Base-by-base conservation (phyloP, 176 grass and related monocot species). In the Microstegium vimineum region DNA sequence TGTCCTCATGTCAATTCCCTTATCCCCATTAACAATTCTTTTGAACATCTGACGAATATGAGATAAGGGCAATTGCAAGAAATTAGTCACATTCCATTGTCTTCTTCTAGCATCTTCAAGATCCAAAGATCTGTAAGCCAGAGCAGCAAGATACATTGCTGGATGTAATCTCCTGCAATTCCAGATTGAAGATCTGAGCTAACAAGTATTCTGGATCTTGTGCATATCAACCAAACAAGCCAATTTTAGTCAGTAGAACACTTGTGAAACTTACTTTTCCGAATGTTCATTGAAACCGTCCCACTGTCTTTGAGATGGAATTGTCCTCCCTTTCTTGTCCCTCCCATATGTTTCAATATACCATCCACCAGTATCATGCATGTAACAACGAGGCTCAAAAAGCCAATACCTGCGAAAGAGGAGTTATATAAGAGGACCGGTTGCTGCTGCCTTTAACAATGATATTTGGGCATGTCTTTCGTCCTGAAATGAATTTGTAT, bases 301-400 rank as follows among this genome's bases (percentile, higher is more conserved):
- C 95, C 92, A 98, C 37, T 90, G 86, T 59, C 95, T 95, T 42
- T 83, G 86, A 56, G 95, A 95, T 56, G 80, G 86, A 42, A 83
- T 70, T 15, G 81, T 91, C 67, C 71, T 93, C 37, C 90, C 90
- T 89, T 91, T 98, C 52, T 90, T 84, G 71, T 95, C 84, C 68
- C 77, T 89, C 33, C 89, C 95, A 90, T 87, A 98, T 82, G 95
- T 98, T 76, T 98, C 95, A 5, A 98, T 79, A 35, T 98, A 98
- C 95, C 95, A 98, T 40, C 95, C 95, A 86, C 95, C 95, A 78
- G 94, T 82, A 25, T 95, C 95, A 88, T 98, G 95, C 88, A 91
- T 87, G 54, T 86, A 90, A 79, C 88, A 98, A 70, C 95, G 92
- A 65, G 95, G 92, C 85, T 93, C 92, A 95, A 98, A 98, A 57